phyloP scores from a whole-genome alignment of 345 rosid genomes.

The Rhodomyrtus tomentosa region DNA sequence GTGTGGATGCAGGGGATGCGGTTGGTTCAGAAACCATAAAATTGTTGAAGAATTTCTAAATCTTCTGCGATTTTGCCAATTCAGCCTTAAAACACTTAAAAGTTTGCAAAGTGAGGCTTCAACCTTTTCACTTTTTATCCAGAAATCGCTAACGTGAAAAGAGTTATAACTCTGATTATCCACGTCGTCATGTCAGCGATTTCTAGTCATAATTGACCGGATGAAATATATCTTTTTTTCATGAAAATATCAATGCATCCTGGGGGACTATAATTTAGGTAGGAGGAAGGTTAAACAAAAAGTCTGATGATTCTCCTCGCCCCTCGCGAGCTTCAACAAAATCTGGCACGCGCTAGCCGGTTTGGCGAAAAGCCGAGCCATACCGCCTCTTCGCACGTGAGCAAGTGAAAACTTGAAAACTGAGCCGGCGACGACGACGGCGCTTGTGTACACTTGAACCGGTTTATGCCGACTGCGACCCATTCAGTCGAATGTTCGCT shows the following conservation, averaged over 20 bases:
- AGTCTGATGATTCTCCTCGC: background rate
- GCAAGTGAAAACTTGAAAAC: background rate
- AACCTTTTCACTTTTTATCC: too few species aligned
- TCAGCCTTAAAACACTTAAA: too few species aligned
- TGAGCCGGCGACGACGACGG: background rate
- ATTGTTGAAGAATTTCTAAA: too few species aligned
- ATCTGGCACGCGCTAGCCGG: background rate
- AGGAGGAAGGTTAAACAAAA: background rate
- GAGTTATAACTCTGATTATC: too few species aligned
- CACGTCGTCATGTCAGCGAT: too few species aligned
- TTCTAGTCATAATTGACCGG: too few species aligned
- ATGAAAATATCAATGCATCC: background rate
- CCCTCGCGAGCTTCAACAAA: background rate
- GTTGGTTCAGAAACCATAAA: background rate
- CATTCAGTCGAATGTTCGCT: too few species aligned
- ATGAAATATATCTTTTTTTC: too few species aligned
- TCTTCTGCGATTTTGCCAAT: too few species aligned
- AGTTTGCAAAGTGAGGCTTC: too few species aligned
- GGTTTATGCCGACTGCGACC: too few species aligned
- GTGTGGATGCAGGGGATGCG: background rate
- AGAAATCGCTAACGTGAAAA: too few species aligned
- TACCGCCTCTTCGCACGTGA: background rate
- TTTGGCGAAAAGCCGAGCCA: background rate
- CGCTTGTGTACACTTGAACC: background rate
- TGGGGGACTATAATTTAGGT: background rate